These are phyloP conservation scores for Raphanus hybrid DNA, from an alignment of 441 rosid species.

Conservation along the genomic window DNA sequence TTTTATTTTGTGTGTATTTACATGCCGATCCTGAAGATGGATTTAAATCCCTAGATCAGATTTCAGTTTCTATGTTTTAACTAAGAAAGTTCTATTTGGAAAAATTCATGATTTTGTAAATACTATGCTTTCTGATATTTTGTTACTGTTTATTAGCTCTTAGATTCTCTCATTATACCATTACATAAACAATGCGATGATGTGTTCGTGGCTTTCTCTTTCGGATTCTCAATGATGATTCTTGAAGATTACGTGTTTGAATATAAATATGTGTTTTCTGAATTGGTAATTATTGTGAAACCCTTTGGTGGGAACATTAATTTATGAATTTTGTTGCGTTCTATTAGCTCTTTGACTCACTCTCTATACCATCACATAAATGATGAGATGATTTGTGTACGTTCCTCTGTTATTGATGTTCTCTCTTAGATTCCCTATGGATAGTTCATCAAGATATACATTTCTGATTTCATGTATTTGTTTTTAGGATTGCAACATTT, in stretches of 20 bases:
- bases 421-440: neutral
- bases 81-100: no score
- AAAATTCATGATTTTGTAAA: no score
- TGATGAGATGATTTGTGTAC: neutral
- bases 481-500: neutral
- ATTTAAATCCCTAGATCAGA: no score
- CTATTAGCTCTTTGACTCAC: neutral
- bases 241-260: neutral
- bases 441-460: neutral
- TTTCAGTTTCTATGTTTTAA: no score
- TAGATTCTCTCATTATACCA: no score
- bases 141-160: no score
- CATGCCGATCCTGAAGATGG: no score
- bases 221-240: neutral
- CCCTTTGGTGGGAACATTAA: neutral
- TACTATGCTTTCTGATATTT: no score
- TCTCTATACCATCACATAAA: neutral
- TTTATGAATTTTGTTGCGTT: neutral
- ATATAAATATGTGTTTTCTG: no score
- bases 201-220: neutral
- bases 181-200: no score
- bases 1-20: no score
- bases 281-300: neutral
- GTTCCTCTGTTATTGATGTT: neutral
- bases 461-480: neutral